Percentiles rank a stretch among this genome's conserved stretches.
Conservation (phyloP, 768 basidiomycete species). For the Podaxis carcinomalis region DNA sequence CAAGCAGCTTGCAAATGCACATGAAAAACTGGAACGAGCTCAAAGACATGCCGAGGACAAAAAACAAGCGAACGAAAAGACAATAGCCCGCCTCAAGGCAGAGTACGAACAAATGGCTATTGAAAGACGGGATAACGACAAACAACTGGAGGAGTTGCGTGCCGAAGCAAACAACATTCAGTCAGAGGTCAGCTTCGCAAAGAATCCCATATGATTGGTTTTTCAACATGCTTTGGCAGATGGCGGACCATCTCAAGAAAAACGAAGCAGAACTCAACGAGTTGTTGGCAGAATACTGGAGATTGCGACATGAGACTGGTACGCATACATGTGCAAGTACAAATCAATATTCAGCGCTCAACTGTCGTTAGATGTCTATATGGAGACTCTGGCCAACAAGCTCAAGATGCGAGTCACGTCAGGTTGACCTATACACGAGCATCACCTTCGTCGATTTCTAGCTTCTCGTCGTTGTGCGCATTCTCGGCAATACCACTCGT, state of each 20-base stretch:
- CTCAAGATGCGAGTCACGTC: conserved; percentile 51
- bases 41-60: conserved; percentile 80
- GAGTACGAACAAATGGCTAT: conserved; percentile 78
- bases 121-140: conserved; percentile 75
- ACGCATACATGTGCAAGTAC: conserved; percentile 12
- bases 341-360: conserved; percentile 5
- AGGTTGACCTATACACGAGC: conserved; percentile 14
- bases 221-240: conserved; percentile 37
- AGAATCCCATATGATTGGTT: neutral
- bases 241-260: conserved; percentile 67
- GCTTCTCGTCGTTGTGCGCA: conserved; percentile 32
- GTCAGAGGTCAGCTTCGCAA: conserved; percentile 41
- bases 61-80: conserved; percentile 64
- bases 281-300: conserved; percentile 81
- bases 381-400: conserved; percentile 83
- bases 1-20: conserved; percentile 76
- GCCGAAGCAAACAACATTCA: conserved; percentile 66
- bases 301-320: conserved; percentile 75
- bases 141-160: conserved; percentile 72
- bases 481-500: conserved; percentile 69
- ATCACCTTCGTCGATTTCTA: conserved; percentile 27
- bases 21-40: conserved; percentile 77
- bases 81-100: conserved; percentile 68
- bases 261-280: conserved; percentile 80
- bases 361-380: conserved; percentile 61